Evolutionary conservation across 2,329 filamentous ascomycete species (phyloP), one percentile per base, ranked within the genome.

Genomic region (Cercospora janseana): DNA sequence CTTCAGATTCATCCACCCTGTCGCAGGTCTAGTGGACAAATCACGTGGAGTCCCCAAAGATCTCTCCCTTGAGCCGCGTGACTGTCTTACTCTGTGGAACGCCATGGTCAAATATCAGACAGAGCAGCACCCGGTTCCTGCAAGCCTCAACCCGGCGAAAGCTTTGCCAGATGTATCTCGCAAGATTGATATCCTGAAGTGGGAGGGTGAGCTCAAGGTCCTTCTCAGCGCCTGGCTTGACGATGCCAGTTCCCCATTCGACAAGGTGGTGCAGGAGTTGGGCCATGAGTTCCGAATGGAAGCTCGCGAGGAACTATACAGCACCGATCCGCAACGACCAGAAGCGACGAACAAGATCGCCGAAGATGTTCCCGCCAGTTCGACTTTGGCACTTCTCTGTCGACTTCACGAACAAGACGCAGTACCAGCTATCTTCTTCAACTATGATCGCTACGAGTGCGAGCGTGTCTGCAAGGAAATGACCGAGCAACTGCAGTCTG

Each of bases 391-490:
- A 1, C 68, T 88, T 23, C 70, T 86, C 0, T 75, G 71, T 12
- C 76, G 82, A 24, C 72, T 90, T 1, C 78, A 87, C 41, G 71
- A 74, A 12, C 79, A 82, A 49, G 78, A 80, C 48, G 85, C 83
- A 0, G 73, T 92, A 1, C 87, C 87, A 0, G 86, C 84, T 0
- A 81, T 92, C 9, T 66, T 90, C 1, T 92, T 92, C 73, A 87
- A 88, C 63, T 92, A 87, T 59, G 84, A 90, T 56, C 80, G 86
- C 40, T 66, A 67, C 1, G 67, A 72, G 23, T 91, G 87, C 60
- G 86, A 89, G 65, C 65, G 67, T 7, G 78, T 86, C 21, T 77
- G 79, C 20, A 58, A 66, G 18, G 60, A 68, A 0, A 59, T 90
- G 0, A 64, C 84, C 1, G 58, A 66, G 0, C 72, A 81, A 51